phyloP scores from a whole-genome alignment of 257 asterid genomes.

The Capsicum pubescens region DNA sequence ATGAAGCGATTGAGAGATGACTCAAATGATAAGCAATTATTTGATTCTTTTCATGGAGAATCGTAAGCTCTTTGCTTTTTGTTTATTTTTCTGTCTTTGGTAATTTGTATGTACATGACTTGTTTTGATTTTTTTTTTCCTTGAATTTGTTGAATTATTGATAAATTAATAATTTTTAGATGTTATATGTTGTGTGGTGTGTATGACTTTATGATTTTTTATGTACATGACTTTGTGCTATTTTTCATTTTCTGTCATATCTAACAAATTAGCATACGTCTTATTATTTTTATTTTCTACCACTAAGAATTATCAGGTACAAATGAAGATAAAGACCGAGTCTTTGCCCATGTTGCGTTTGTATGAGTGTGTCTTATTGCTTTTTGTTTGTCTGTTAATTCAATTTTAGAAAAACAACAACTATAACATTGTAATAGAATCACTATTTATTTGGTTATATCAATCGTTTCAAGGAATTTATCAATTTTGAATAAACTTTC shows the following conservation, averaged over 20 bases:
- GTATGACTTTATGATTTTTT: background rate
- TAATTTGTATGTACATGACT: background rate
- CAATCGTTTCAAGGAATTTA: no score
- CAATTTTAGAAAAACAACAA: no score
- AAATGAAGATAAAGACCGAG: conserved; percentile 28
- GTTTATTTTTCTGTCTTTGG: background rate
- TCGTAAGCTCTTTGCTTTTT: background rate
- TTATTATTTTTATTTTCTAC: no score
- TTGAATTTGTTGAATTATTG: no score
- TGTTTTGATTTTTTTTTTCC: background rate
- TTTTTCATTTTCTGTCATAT: background rate
- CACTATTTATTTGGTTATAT: no score
- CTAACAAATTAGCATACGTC: background rate
- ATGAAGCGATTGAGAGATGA: background rate
- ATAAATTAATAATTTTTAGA: no score
- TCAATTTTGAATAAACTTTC: no score
- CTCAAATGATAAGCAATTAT: no score
- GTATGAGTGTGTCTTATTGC: no score
- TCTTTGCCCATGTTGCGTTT: conserved; percentile 37
- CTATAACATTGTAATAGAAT: no score
- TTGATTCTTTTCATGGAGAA: background rate
- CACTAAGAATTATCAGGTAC: background rate
- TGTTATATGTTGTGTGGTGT: background rate
- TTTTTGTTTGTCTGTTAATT: no score
- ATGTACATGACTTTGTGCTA: background rate